Percentiles rank a stretch among this genome's conserved stretches.
phyloP scores from a whole-genome alignment of 2,329 filamentous ascomycete genomes.

The Capronia coronata region DNA sequence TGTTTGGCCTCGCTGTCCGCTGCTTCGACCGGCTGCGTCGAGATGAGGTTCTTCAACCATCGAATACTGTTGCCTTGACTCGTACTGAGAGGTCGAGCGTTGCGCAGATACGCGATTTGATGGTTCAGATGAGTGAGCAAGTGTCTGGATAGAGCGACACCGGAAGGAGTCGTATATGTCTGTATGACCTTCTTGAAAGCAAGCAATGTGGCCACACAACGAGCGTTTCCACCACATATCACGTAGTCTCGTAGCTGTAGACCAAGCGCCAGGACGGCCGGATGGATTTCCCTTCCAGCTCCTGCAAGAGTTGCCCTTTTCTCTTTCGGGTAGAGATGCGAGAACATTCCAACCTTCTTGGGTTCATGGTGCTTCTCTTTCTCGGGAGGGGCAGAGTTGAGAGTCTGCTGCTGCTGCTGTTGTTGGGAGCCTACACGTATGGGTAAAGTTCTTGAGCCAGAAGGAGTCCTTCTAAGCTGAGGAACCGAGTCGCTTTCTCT shows the following conservation, averaged over 20 bases:
- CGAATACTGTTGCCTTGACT: slow-evolving; percentile 96
- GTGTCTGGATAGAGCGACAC: slow-evolving; percentile 80
- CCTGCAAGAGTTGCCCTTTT: slow-evolving; percentile 58
- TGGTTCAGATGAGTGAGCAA: slow-evolving; percentile 87
- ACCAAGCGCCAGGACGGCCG: slow-evolving; percentile 74
- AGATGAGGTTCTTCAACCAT: slow-evolving; percentile 87
- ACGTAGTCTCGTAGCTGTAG: slow-evolving; percentile 85
- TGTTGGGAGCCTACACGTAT: slow-evolving; percentile 32
- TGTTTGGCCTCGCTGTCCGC: slow-evolving; percentile 77
- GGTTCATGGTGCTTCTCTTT: slow-evolving; percentile 36
- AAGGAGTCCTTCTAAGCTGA: slow-evolving; percentile 34
- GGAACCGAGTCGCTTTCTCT: slow-evolving; percentile 29
- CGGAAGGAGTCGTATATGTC: slow-evolving; percentile 81
- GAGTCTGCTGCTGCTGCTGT: slow-evolving; percentile 31
- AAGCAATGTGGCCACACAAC: slow-evolving; percentile 78
- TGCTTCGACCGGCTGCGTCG: slow-evolving; percentile 78
- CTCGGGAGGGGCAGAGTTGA: slow-evolving; percentile 30
- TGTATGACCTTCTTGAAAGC: slow-evolving; percentile 93
- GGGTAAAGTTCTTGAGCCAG: slow-evolving; percentile 21
- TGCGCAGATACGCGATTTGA: slow-evolving; percentile 90
- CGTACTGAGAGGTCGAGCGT: slow-evolving; percentile 80
- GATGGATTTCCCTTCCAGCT: slow-evolving; percentile 69
- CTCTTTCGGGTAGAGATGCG: slow-evolving; percentile 72
- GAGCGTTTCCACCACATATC: slow-evolving; percentile 80
- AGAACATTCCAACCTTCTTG: slow-evolving; percentile 69